Conservation (phyloP, 2,329 filamentous ascomycete genomes). For the Fusarium sublunatum region DNA sequence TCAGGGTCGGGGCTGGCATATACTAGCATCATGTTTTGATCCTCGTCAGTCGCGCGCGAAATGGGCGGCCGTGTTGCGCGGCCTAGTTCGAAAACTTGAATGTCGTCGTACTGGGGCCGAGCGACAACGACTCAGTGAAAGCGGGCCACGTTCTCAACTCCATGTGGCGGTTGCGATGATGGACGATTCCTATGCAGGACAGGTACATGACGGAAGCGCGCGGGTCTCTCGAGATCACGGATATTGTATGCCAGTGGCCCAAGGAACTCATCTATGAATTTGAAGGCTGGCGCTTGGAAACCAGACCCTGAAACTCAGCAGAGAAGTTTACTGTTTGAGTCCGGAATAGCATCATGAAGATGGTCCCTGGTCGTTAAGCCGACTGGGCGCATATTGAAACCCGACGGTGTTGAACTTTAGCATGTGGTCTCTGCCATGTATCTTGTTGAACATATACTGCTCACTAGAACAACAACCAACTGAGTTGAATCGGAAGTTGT, state of each 20-base stretch:
- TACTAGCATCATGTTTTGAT: slow-evolving; percentile 31
- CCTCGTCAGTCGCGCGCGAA: slow-evolving; percentile 42
- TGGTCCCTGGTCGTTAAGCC: background rate
- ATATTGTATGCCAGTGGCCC: slow-evolving; percentile 21
- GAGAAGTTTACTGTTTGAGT: background rate
- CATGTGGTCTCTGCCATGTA: slow-evolving; percentile 4
- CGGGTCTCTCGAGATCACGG: slow-evolving; percentile 20
- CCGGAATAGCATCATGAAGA: slow-evolving; percentile 22
- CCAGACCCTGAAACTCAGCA: background rate
- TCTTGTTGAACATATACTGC: slow-evolving; percentile 1
- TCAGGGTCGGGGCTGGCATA: slow-evolving; percentile 33
- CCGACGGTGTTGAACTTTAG: slow-evolving; percentile 11
- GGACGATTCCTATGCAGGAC: slow-evolving; percentile 30
- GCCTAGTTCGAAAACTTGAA: slow-evolving; percentile 39
- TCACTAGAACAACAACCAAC: slow-evolving; percentile 4
- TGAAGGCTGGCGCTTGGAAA: slow-evolving; percentile 5
- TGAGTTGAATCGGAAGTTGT: slow-evolving; percentile 1
- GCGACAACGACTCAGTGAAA: slow-evolving; percentile 46
- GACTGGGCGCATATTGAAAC: background rate
- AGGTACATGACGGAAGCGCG: slow-evolving; percentile 26
- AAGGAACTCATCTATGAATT: slow-evolving; percentile 5
- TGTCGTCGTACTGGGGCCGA: slow-evolving; percentile 39
- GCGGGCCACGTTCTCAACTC: slow-evolving; percentile 48
- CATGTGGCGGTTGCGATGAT: slow-evolving; percentile 44
- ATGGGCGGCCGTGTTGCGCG: slow-evolving; percentile 41